Percentiles rank a stretch among this genome's conserved stretches.
Conservation (phyloP, 345 rosid genomes). For the Salix brachista region DNA sequence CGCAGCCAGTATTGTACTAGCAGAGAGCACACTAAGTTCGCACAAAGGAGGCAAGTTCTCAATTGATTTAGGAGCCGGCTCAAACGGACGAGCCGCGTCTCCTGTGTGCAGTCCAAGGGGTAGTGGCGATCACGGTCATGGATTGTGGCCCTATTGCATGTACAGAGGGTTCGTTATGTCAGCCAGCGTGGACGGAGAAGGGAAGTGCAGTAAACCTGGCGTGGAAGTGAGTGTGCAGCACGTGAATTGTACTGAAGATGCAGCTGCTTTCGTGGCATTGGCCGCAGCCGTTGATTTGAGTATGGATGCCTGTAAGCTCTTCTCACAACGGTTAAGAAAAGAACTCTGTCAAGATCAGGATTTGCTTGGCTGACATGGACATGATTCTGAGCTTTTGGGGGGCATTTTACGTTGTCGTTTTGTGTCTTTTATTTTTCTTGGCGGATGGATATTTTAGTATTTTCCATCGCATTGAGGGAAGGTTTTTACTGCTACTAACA, state of each 20-base stretch:
- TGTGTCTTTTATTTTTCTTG: background rate
- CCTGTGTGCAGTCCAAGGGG: slow-evolving; percentile 75
- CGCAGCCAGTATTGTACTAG: slow-evolving; percentile 60
- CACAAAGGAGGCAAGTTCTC: slow-evolving; percentile 72
- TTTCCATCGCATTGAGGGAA: slow-evolving; percentile 14
- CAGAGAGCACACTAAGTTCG: slow-evolving; percentile 61
- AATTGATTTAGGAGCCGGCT: slow-evolving; percentile 44
- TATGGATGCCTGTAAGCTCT: slow-evolving; percentile 87
- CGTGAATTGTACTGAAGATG: slow-evolving; percentile 88
- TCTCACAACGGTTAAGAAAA: slow-evolving; percentile 79
- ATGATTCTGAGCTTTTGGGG: background rate
- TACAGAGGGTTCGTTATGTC: slow-evolving; percentile 84
- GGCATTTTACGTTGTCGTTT: background rate
- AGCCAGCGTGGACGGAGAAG: slow-evolving; percentile 79
- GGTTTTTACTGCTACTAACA: slow-evolving; percentile 17
- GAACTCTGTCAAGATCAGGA: slow-evolving; percentile 62
- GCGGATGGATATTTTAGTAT: slow-evolving; percentile 15
- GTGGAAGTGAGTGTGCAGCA: slow-evolving; percentile 92
- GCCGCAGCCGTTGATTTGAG: slow-evolving; percentile 88
- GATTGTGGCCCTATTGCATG: slow-evolving; percentile 61
- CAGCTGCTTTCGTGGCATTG: slow-evolving; percentile 87
- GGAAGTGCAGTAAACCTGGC: slow-evolving; percentile 75
- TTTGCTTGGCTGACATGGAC: slow-evolving; percentile 9
- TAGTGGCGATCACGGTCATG: slow-evolving; percentile 71
- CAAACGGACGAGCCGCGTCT: slow-evolving; percentile 41